phyloP scores from a whole-genome alignment of 257 asterid genomes.

The Solanum raphanifolium region DNA sequence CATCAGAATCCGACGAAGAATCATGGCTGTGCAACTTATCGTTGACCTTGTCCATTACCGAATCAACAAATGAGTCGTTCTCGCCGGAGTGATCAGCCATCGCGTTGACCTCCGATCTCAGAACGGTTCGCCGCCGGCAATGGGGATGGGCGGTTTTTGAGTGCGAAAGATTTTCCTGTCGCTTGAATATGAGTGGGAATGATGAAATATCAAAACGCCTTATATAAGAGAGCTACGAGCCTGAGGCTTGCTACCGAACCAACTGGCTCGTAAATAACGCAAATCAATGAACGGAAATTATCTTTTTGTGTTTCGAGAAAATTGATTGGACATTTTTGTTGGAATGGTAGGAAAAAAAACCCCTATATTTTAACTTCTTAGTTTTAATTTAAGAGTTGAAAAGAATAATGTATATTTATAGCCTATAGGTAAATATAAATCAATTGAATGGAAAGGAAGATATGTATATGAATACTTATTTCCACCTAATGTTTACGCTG shows the following conservation, averaged over 20 bases:
- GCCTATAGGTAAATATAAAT: not conserved
- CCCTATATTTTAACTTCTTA: not conserved
- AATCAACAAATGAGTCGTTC: conserved; percentile 42
- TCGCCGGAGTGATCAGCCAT: conserved; percentile 59
- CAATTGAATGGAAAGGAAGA: not conserved
- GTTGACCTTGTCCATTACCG: conserved; percentile 49
- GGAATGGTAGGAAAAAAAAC: not conserved
- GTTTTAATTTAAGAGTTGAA: not conserved
- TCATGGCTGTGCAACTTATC: conserved; percentile 54
- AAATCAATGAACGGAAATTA: not conserved
- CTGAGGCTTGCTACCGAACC: conserved; percentile 21
- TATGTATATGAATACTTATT: no score
- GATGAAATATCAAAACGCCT: not conserved
- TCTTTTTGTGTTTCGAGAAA: not conserved
- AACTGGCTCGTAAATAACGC: conserved; percentile 11
- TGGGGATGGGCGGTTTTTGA: not conserved
- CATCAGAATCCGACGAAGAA: conserved; percentile 69
- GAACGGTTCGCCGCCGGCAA: conserved; percentile 14
- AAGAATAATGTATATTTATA: not conserved
- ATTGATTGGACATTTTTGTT: not conserved
- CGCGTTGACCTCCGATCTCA: conserved; percentile 21
- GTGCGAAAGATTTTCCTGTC: not conserved
- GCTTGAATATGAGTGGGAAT: not conserved
- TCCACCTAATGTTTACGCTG: no score
- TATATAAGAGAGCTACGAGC: conserved; percentile 3